Conservation (phyloP, 768 basidiomycete genomes). For the Agrocybe pediades region DNA sequence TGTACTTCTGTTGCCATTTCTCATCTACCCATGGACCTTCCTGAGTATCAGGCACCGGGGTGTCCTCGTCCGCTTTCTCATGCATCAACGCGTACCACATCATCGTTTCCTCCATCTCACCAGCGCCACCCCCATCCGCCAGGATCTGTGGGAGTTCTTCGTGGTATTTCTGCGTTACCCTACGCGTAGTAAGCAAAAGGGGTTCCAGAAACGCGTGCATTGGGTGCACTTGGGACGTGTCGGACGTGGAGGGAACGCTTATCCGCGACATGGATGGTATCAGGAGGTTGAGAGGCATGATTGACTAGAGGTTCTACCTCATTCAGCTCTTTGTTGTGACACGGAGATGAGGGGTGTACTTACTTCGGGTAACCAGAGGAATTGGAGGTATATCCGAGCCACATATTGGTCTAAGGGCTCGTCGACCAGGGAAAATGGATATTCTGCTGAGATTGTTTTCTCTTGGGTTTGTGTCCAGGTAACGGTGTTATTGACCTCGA, state of each 20-base stretch:
- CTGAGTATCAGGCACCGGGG: constrained; percentile 17
- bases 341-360: constrained; percentile 8
- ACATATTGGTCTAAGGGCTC: constrained; percentile 60
- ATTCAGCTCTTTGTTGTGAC: neutral
- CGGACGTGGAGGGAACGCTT: constrained; percentile 30
- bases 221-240: constrained; percentile 45
- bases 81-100: constrained; percentile 76
- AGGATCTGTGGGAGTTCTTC: constrained; percentile 63
- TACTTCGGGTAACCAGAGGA: constrained; percentile 80
- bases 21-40: constrained; percentile 50
- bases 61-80: constrained; percentile 49
- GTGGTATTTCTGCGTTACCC: constrained; percentile 61
- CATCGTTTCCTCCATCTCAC: constrained; percentile 68
- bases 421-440: constrained; percentile 48
- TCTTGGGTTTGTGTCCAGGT: constrained; percentile 65
- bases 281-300: constrained; percentile 66
- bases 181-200: constrained; percentile 59
- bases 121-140: constrained; percentile 57
- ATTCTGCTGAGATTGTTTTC: constrained; percentile 55
- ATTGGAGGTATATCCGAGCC: constrained; percentile 69
- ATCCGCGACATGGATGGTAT: constrained; percentile 59
- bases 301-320: constrained; percentile 46
- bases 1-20: constrained; percentile 55
- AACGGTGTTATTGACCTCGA: constrained; percentile 10
- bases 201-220: constrained; percentile 63